These are phyloP conservation scores for Pichia inconspicua DNA, from an alignment of 1,139 yeast species.

Conservation along the genomic window DNA sequence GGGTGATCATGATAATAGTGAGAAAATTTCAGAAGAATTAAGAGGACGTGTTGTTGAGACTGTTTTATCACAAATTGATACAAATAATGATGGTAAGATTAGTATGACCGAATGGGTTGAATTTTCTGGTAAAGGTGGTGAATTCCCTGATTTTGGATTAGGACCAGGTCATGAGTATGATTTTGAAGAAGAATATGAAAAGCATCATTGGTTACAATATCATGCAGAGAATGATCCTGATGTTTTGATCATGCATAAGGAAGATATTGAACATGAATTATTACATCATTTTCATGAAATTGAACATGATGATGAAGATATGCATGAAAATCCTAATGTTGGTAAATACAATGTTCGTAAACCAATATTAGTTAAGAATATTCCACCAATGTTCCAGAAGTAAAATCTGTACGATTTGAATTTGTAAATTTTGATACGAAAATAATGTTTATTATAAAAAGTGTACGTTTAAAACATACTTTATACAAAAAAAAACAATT, in stretches of 20 bases:
- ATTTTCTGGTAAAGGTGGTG: slow-evolving; percentile 57
- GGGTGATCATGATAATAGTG: slow-evolving; percentile 68
- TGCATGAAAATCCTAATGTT: slow-evolving; percentile 20
- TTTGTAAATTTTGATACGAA: background rate
- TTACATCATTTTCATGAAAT: slow-evolving; percentile 83
- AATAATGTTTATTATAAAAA: background rate
- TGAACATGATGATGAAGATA: slow-evolving; percentile 48
- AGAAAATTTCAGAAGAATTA: slow-evolving; percentile 44
- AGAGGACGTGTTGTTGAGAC: slow-evolving; percentile 48
- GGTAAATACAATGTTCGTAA: slow-evolving; percentile 15
- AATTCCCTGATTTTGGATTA: slow-evolving; percentile 84
- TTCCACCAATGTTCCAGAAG: slow-evolving; percentile 18
- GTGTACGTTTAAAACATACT: background rate
- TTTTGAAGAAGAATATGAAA: slow-evolving; percentile 87
- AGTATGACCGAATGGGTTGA: slow-evolving; percentile 62
- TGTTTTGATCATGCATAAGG: slow-evolving; percentile 70
- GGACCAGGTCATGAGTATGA: slow-evolving; percentile 98
- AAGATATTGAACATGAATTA: slow-evolving; percentile 83
- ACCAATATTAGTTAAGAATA: slow-evolving; percentile 34
- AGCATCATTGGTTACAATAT: slow-evolving; percentile 88
- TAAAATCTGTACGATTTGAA: background rate
- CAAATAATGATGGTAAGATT: slow-evolving; percentile 56
- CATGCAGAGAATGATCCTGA: slow-evolving; percentile 82
- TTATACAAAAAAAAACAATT: background rate
- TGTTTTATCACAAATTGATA: slow-evolving; percentile 56